phyloP scores from a whole-genome alignment of 805 yeast species.

The Pichia gijzeniarum region DNA sequence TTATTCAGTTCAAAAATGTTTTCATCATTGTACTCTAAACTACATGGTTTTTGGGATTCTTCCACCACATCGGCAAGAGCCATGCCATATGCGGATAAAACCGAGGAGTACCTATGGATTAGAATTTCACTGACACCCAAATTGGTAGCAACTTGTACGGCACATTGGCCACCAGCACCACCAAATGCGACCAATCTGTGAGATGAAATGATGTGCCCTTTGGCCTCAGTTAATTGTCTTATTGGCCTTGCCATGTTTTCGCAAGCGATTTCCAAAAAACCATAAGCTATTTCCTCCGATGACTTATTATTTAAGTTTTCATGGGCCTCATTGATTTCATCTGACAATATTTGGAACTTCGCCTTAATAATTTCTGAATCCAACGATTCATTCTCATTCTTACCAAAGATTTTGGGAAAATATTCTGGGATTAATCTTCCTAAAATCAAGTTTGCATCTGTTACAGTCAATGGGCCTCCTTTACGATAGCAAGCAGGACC shows the following conservation, averaged over 20 bases:
- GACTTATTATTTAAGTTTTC: slow-evolving; percentile 38
- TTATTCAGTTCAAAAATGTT: slow-evolving; percentile 32
- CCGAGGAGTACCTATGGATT: slow-evolving; percentile 76
- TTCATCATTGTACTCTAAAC: slow-evolving; percentile 34
- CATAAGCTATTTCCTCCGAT: slow-evolving; percentile 67
- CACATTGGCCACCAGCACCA: slow-evolving; percentile 93
- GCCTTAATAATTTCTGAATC: slow-evolving; percentile 46
- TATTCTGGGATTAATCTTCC: slow-evolving; percentile 69
- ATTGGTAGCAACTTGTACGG: slow-evolving; percentile 65
- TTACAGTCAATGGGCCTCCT: slow-evolving; percentile 77
- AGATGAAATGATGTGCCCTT: slow-evolving; percentile 58
- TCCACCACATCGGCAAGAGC: slow-evolving; percentile 79
- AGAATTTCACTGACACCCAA: slow-evolving; percentile 64
- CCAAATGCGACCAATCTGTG: slow-evolving; percentile 82
- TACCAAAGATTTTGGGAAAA: slow-evolving; percentile 81
- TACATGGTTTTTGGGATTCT: slow-evolving; percentile 71
- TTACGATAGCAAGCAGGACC: slow-evolving; percentile 87
- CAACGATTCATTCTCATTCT: slow-evolving; percentile 63
- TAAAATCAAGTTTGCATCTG: slow-evolving; percentile 73
- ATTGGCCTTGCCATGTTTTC: slow-evolving; percentile 91
- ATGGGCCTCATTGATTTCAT: slow-evolving; percentile 47
- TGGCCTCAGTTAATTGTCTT: slow-evolving; percentile 76
- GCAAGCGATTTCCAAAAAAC: slow-evolving; percentile 77
- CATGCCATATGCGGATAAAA: slow-evolving; percentile 84
- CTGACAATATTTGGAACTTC: slow-evolving; percentile 50